phyloP scores from a whole-genome alignment of 345 rosid species.

The Rhodomyrtus tomentosa region DNA sequence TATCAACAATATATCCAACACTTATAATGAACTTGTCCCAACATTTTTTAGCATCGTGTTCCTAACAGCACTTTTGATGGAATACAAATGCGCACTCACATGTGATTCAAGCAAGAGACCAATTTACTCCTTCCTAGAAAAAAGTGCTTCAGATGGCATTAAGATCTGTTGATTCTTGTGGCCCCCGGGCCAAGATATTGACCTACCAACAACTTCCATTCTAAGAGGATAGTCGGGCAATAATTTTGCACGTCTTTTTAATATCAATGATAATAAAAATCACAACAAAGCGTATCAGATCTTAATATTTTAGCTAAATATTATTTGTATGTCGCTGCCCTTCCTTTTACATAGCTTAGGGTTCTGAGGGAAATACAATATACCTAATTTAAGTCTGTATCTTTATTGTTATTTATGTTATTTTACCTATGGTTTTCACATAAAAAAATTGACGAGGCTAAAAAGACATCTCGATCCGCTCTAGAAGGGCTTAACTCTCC shows the following conservation, averaged over 20 bases:
- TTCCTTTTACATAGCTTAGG: neutral
- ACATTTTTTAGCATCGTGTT: neutral
- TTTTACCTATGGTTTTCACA: too few relatives aligned
- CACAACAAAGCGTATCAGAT: neutral
- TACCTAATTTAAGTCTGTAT: too few relatives aligned
- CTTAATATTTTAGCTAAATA: neutral
- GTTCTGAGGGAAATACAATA: neutral
- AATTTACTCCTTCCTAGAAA: neutral
- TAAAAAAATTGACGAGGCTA: too few relatives aligned
- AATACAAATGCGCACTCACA: neutral
- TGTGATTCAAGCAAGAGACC: neutral
- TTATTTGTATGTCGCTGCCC: neutral
- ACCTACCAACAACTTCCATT: neutral
- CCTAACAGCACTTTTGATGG: neutral
- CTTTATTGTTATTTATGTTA: too few relatives aligned
- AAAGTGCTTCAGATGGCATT: neutral
- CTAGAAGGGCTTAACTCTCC: too few relatives aligned
- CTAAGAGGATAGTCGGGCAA: neutral
- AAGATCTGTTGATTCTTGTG: neutral
- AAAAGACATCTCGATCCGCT: too few relatives aligned
- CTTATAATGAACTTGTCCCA: too few relatives aligned
- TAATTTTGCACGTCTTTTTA: neutral
- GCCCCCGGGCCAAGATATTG: neutral
- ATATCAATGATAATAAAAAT: neutral
- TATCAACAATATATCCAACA: too few relatives aligned